Evolutionary conservation across 805 yeast species (phyloP).

Genomic region (Hanseniaspora lindneri): DNA sequence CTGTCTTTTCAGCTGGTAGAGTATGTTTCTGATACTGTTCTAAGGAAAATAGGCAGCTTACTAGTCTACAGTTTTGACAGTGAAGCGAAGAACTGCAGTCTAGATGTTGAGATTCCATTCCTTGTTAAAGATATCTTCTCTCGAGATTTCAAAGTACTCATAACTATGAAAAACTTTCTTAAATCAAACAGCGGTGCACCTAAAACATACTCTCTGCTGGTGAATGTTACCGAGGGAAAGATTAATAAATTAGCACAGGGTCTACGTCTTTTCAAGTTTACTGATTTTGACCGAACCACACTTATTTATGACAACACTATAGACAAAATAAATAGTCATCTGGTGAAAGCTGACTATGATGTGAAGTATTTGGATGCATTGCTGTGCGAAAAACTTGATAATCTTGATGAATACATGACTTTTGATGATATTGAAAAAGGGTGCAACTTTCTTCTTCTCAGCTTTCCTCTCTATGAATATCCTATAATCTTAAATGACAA

Average conservation of each 20-base stretch:
- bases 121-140: slow-evolving; percentile 2
- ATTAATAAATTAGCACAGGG: slow-evolving; percentile 3
- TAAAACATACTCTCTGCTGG: background rate
- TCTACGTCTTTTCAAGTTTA: slow-evolving; percentile 2
- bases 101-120: slow-evolving; percentile 4
- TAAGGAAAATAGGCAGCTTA: background rate
- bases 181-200: background rate
- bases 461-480: background rate
- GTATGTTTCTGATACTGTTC: background rate
- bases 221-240: slow-evolving; percentile 2
- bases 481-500: slow-evolving; percentile 7
- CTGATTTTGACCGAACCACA: background rate
- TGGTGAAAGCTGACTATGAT: background rate
- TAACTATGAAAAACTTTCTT: background rate
- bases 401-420: slow-evolving; percentile 6
- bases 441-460: background rate
- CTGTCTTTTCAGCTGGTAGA: background rate
- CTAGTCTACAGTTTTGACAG: background rate
- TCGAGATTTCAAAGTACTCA: slow-evolving; percentile 4
- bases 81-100: background rate
- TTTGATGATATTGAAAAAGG: slow-evolving; percentile 11
- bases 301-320: background rate
- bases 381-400: background rate
- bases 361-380: background rate
- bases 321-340: background rate